A percentile compares a stretch with the other conserved stretches of the same genome.
Conservation (phyloP, 805 yeast species). For the Sugiyamaella marilandica region DNA sequence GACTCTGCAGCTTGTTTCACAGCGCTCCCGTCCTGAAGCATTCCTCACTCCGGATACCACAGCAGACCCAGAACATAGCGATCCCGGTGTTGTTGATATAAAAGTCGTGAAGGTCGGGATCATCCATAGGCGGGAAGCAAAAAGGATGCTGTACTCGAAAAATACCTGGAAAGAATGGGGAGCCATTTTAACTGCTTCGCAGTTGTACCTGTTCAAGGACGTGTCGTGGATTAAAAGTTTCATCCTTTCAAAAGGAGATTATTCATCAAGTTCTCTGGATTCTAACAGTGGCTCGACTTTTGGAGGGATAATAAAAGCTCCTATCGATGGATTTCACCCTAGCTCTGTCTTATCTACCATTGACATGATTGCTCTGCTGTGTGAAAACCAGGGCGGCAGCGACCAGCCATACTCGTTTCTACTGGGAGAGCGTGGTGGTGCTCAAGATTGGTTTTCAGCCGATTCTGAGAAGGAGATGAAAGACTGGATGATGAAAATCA, state of each 20-base stretch:
- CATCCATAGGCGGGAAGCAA: conserved; percentile 33
- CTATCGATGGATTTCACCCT: conserved; percentile 35
- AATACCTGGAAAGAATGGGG: conserved; percentile 40
- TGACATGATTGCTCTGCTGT: conserved; percentile 39
- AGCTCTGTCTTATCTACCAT: conserved; percentile 35
- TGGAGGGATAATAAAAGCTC: conserved; percentile 26
- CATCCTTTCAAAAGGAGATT: neutral
- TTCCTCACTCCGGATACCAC: conserved; percentile 25
- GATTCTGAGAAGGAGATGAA: conserved; percentile 41
- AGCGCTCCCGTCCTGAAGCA: conserved; percentile 36
- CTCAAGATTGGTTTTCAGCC: conserved; percentile 40
- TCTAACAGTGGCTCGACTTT: neutral
- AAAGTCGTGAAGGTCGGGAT: conserved; percentile 38
- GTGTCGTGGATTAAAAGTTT: conserved; percentile 31
- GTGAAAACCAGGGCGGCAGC: conserved; percentile 12
- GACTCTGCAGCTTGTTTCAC: conserved; percentile 34
- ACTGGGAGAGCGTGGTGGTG: conserved; percentile 29
- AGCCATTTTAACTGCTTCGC: conserved; percentile 38
- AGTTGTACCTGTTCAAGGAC: conserved; percentile 39
- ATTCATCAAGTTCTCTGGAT: neutral
- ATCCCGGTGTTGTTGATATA: conserved; percentile 37
- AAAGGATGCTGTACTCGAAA: conserved; percentile 29
- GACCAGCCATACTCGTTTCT: conserved; percentile 26
- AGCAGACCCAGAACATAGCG: conserved; percentile 24
- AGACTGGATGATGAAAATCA: conserved; percentile 58